Percentiles rank a stretch among this genome's conserved stretches.
These are phyloP conservation scores for Cupressus sempervirens DNA, from an alignment of 75 land plant genomes.

Conservation along the genomic window DNA sequence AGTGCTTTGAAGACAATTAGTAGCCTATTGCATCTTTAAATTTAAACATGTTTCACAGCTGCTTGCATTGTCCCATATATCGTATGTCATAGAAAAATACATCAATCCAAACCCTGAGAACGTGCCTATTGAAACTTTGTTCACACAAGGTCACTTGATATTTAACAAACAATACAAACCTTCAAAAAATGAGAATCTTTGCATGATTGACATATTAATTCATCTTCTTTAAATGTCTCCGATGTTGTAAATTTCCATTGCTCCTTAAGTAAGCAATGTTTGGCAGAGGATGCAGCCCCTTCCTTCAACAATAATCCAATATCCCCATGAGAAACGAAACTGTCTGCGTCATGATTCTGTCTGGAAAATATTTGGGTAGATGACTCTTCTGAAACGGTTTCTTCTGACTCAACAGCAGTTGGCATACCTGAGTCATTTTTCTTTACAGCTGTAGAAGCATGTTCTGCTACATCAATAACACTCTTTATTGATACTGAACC, in stretches of 20 bases:
- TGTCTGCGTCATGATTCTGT: not conserved
- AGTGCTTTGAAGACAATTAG: not conserved
- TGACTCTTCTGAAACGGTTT: not conserved
- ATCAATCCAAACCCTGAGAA: not conserved
- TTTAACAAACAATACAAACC: slow-evolving; percentile 10
- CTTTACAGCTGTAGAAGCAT: not conserved
- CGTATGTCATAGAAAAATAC: slow-evolving; percentile 1
- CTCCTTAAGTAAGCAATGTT: not conserved
- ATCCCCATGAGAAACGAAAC: not conserved
- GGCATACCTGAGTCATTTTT: not conserved
- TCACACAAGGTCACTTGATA: not conserved
- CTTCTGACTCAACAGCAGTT: not conserved
- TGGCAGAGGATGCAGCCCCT: not conserved
- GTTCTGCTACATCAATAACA: not conserved
- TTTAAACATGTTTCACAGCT: not conserved
- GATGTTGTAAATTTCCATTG: slow-evolving; percentile 2
- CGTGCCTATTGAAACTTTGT: not conserved
- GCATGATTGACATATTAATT: not conserved
- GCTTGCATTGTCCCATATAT: not conserved
- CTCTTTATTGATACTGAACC: not conserved
- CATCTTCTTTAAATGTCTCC: not conserved
- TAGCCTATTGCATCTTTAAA: not conserved
- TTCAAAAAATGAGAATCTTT: slow-evolving; percentile 3
- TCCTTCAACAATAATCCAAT: slow-evolving; percentile 3
- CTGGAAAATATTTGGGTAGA: not conserved